Base-by-base conservation (phyloP, 345 rosid species). In the Brassica incana region DNA sequence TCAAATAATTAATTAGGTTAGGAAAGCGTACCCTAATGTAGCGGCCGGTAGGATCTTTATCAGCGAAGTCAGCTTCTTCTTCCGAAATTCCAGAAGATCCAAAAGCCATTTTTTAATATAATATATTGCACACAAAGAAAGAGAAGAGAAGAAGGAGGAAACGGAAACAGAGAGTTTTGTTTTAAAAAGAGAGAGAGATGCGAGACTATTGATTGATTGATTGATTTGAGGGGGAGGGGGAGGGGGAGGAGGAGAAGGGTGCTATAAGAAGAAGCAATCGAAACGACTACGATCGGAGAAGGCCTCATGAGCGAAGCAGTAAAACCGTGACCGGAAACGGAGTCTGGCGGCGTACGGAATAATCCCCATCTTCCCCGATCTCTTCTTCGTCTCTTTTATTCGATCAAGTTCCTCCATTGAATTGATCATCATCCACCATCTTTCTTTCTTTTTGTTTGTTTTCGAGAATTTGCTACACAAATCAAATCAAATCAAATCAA, bases 21-120 rank as follows among this genome's bases (percentile, higher is more conserved):
- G 40, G 40, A 3, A 36, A 36, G 61, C 20, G 56, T 80, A 90
- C 95, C 88, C 95, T 88, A 71, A 84, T 69, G 77, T 88, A 90
- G 1, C 92, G 90, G 40, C 91, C 89, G 27, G 91, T 72, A 1
- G 92, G 95, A 80, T 90, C 95, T 78, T 82, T 88, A 73, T 90
- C 95, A 6, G 69, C 87, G 76, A 88, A 84, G 3, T 79, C 89
- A 12, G 77, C 85, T 72, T 81, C 88, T 66, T 74, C 85, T 66
- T 74, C 85, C 69, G 77, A 81, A 6, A 12, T 56, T 71, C 75
- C 77, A 74, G 81, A 80, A 71, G 30, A 27, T 27, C 48, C 79
- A 56, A 70, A 77, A 71, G 84, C 86, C 88, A 85, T 40, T 8
- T 8, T 38, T 8, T 40, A 40, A 83, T 20, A 20, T 20, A 1